A percentile compares a stretch with the other conserved stretches of the same genome.
phyloP scores from a whole-genome alignment of 1,284 basidiomycete species.

The Cystobasidiaceae sp. region DNA sequence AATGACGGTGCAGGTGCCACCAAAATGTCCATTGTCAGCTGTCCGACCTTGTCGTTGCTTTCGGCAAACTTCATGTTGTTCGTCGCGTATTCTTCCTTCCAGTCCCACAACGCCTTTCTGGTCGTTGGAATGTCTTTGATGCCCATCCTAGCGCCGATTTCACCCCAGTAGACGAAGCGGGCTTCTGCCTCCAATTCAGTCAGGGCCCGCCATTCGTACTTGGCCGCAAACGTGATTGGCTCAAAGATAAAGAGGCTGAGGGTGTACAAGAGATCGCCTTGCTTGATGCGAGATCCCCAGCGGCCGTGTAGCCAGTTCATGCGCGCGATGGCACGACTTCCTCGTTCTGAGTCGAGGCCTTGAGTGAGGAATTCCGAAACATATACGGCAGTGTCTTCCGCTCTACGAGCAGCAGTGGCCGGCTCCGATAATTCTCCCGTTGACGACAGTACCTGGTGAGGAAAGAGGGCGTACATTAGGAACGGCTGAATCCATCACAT shows the following conservation, averaged over 20 bases:
- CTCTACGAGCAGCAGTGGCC: neutral
- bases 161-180: constrained; percentile 27
- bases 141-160: constrained; percentile 30
- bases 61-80: constrained; percentile 7
- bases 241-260: constrained; percentile 29
- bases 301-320: constrained; percentile 28
- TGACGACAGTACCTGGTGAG: constrained; percentile 8
- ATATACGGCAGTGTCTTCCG: constrained; percentile 23
- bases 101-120: constrained; percentile 9
- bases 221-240: constrained; percentile 2
- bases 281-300: constrained; percentile 9
- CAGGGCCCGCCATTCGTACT: constrained; percentile 30
- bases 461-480: neutral
- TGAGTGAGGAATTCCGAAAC: constrained; percentile 9
- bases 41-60: constrained; percentile 6
- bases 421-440: neutral
- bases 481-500: neutral
- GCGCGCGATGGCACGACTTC: constrained; percentile 3
- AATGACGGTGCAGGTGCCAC: constrained; percentile 3
- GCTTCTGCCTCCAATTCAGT: constrained; percentile 25
- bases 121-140: constrained; percentile 23
- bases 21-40: constrained; percentile 16
- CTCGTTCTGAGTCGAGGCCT: constrained; percentile 15
- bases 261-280: constrained; percentile 21
- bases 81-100: constrained; percentile 26